Conservation (phyloP, 2,329 filamentous ascomycete genomes). For the Fusarium brachygibbosum region DNA sequence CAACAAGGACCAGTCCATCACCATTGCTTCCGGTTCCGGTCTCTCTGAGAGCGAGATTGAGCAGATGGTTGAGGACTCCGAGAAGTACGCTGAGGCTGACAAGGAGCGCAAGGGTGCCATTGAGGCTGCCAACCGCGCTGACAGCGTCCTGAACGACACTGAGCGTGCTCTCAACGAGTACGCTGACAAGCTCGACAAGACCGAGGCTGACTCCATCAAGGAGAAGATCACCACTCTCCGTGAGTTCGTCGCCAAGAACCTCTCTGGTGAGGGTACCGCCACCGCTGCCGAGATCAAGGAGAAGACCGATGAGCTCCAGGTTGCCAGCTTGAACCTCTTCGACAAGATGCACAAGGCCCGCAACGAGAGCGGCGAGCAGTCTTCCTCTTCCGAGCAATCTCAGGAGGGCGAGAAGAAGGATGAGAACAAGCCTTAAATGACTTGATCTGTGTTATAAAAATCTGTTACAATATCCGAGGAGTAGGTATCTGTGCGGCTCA, state of each 20-base stretch:
- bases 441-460: constrained; percentile 45
- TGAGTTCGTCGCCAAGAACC: constrained; percentile 93
- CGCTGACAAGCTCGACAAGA: constrained; percentile 95
- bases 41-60: constrained; percentile 95
- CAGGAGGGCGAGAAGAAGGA: constrained; percentile 83
- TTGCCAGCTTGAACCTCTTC: constrained; percentile 94
- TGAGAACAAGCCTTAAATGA: constrained; percentile 74
- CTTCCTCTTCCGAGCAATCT: constrained; percentile 63
- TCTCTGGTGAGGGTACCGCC: constrained; percentile 87
- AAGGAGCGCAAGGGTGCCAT: constrained; percentile 98
- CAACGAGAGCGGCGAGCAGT: constrained; percentile 69
- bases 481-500: constrained; percentile 53
- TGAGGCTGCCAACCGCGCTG: constrained; percentile 96
- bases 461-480: constrained; percentile 53
- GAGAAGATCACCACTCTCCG: constrained; percentile 92
- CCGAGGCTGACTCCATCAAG: constrained; percentile 90
- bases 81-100: constrained; percentile 94
- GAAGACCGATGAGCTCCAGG: constrained; percentile 98
- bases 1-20: constrained; percentile 99
- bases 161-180: constrained; percentile 99
- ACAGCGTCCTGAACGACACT: constrained; percentile 96
- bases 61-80: constrained; percentile 97
- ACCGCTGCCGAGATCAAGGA: constrained; percentile 96
- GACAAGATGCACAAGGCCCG: constrained; percentile 99
- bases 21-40: constrained; percentile 97